Base-by-base conservation (phyloP, 441 rosid genomes). In the Croton setiger region DNA sequence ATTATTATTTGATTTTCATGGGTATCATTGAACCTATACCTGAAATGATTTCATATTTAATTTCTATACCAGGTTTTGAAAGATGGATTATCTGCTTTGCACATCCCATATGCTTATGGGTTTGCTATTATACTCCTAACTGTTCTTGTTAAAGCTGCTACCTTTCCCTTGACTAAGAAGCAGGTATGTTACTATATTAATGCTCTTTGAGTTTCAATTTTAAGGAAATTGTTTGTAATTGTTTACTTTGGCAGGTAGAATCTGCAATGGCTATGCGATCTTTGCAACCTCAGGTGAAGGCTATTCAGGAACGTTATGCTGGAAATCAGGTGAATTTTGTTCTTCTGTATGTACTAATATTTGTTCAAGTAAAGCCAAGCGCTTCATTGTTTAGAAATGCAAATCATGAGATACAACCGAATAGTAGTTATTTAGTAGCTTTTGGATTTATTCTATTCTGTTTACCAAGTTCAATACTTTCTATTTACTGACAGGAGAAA, bases 211-310 rank as follows among this genome's bases (percentile, higher is more conserved):
- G 31, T 63, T 47, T 49, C 13, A 3, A 27, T 58, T 0, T 63
- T 31, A 64, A 37, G 58, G 48, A 43, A 37, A 71, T 48, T 37
- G 48, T 48, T 20, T 51, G 63, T 53, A 43, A 56, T 77, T 70
- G 64, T 60, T 58, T 37, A n/a, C n/a, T n/a, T 71, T 45, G 27
- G 62, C 77, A 91, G 98, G 95, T 91, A 37, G 97, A 94, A 77
- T 94, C 99, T 75, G 82, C 89, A 15, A 90, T 90, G 92, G 89
- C 99, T 60, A 91, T 90, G 99, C 87, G 88, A 48, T 85, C 97
- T 4, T 69, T 94, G 81, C 91, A 89, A 67, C 99, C 99, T 33
- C 99, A 94, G 70, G 82, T 94, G 49, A 88, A 90, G 82, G 96
- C 92, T 44, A 80, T 94, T 80, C 99, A 91, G 81, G 68, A 90